Percentiles rank a stretch among this genome's conserved stretches.
These are phyloP conservation scores for Porpolomopsis calyptriformis DNA, from an alignment of 768 basidiomycete species.

Conservation along the genomic window DNA sequence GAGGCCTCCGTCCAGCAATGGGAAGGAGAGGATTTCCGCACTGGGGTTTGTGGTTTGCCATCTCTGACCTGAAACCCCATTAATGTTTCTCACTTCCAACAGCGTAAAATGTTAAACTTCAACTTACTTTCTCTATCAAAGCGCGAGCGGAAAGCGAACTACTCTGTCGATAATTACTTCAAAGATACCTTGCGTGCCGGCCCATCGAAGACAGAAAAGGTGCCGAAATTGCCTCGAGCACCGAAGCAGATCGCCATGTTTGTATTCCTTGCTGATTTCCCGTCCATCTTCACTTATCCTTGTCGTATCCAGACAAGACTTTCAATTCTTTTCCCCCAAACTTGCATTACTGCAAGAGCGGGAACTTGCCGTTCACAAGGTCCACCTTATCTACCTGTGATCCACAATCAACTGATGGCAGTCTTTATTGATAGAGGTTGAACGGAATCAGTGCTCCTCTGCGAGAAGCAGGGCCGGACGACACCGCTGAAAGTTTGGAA, in stretches of 20 bases:
- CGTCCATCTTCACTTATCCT: constrained; percentile 7
- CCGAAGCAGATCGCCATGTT: constrained; percentile 83
- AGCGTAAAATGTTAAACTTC: constrained; percentile 62
- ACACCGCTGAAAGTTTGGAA: constrained; percentile 77
- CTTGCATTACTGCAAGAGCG: constrained; percentile 76
- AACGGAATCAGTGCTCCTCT: constrained; percentile 57
- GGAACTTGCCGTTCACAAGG: constrained; percentile 76
- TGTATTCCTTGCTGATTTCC: constrained; percentile 18
- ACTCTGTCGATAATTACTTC: constrained; percentile 93
- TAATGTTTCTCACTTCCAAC: constrained; percentile 9
- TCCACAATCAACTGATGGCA: neutral
- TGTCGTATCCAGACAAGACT: constrained; percentile 59
- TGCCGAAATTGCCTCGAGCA: constrained; percentile 70
- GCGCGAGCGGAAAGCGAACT: constrained; percentile 87
- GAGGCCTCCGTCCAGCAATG: constrained; percentile 86
- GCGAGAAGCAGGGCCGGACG: constrained; percentile 62
- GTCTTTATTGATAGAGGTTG: constrained; percentile 32
- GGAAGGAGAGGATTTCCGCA: constrained; percentile 90
- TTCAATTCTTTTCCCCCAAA: constrained; percentile 88
- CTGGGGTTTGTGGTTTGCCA: constrained; percentile 40
- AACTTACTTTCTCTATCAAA: constrained; percentile 83
- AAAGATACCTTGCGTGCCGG: constrained; percentile 80
- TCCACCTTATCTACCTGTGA: constrained; percentile 15
- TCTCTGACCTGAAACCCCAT: neutral
- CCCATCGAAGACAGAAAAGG: constrained; percentile 69